Evolutionary conservation across 495 filamentous ascomycete genomes (phyloP).

Genomic region (Pseudomonodictys pantanalensis): DNA sequence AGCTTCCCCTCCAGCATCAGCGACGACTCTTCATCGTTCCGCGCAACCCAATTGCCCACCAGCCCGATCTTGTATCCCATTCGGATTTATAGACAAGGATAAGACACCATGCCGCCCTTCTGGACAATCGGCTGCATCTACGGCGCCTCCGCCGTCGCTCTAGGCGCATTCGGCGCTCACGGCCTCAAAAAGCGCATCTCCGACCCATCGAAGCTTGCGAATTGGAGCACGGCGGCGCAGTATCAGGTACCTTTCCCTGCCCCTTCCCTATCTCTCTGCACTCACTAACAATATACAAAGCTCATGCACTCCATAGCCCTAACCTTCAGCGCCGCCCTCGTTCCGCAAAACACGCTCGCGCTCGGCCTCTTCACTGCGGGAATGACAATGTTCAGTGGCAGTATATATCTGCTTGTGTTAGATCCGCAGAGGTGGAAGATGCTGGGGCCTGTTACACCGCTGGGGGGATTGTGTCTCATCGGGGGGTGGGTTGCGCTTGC

Average conservation of each 20-base stretch:
- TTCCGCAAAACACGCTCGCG: slow-evolving; percentile 44
- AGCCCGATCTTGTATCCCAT: no score
- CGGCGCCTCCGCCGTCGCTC: slow-evolving; percentile 56
- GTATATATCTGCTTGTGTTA: slow-evolving; percentile 57
- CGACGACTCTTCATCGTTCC: no score
- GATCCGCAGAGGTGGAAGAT: slow-evolving; percentile 55
- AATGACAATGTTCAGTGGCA: slow-evolving; percentile 57
- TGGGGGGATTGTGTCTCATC: slow-evolving; percentile 59
- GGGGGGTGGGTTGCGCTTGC: slow-evolving; percentile 54
- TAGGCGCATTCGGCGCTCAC: slow-evolving; percentile 64
- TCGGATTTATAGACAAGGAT: no score
- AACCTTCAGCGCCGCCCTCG: slow-evolving; percentile 49
- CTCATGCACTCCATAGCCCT: slow-evolving; percentile 58
- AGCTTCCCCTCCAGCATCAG: no score
- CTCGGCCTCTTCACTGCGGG: slow-evolving; percentile 43
- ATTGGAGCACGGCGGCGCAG: slow-evolving; percentile 58
- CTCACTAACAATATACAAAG: slow-evolving; percentile 36
- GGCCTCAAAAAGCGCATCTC: slow-evolving; percentile 56
- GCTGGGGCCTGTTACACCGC: slow-evolving; percentile 58
- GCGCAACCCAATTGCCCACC: no score
- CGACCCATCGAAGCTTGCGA: slow-evolving; percentile 53
- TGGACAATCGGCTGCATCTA: slow-evolving; percentile 59
- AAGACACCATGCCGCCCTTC: slow-evolving; percentile 42
- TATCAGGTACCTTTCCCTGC: slow-evolving; percentile 51
- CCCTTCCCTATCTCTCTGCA: neutral